phyloP scores from a whole-genome alignment of 1,284 basidiomycete species.

The Singerocomus inundabilis region DNA sequence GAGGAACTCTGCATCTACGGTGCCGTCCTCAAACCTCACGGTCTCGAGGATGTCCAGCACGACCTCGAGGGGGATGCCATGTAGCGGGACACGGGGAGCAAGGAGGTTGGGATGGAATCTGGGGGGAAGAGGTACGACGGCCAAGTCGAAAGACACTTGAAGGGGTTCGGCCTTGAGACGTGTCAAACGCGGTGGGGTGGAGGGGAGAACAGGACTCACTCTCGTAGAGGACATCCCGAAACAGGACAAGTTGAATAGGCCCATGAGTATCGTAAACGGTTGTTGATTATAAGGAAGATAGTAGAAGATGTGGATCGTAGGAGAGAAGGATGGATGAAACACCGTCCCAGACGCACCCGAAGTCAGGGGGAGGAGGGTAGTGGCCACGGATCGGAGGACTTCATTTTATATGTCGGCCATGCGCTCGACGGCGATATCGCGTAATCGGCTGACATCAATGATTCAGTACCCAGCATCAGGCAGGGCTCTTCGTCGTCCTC shows the following conservation, averaged over 20 bases:
- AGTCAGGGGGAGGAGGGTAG: slow-evolving; percentile 5
- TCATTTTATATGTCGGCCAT: slow-evolving; percentile 29
- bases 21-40: slow-evolving; percentile 43
- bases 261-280: slow-evolving; percentile 33
- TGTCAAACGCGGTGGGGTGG: slow-evolving; percentile 13
- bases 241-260: slow-evolving; percentile 39
- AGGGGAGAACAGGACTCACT: slow-evolving; percentile 24
- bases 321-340: slow-evolving; percentile 15
- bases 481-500: no score
- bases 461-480: no score
- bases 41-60: slow-evolving; percentile 60
- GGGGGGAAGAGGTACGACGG: slow-evolving; percentile 14
- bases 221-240: slow-evolving; percentile 32
- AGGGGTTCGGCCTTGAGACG: slow-evolving; percentile 33
- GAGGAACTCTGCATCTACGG: slow-evolving; percentile 44
- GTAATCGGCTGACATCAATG: slow-evolving; percentile 15
- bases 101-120: slow-evolving; percentile 5
- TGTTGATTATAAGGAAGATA: slow-evolving; percentile 28
- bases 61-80: slow-evolving; percentile 57
- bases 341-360: slow-evolving; percentile 27
- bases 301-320: slow-evolving; percentile 17
- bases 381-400: slow-evolving; percentile 18
- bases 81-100: slow-evolving; percentile 25
- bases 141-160: slow-evolving; percentile 39
- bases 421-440: slow-evolving; percentile 24